A percentile compares a stretch with the other conserved stretches of the same genome.
Conservation (phyloP, 1,284 basidiomycete species). For the Acaromyces ingoldii region DNA sequence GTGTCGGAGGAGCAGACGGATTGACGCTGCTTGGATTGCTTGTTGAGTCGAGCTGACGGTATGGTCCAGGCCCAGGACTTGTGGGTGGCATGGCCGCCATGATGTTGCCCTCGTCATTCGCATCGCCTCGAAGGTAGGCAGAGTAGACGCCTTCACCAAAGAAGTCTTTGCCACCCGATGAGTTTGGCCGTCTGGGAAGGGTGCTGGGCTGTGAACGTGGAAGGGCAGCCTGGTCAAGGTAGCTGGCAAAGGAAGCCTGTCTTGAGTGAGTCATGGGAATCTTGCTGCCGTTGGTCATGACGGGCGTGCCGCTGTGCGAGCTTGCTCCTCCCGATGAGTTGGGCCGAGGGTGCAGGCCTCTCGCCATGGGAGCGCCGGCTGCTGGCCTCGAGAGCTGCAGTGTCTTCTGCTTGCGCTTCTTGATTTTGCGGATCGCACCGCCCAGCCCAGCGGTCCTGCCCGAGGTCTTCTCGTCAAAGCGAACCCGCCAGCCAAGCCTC, state of each 20-base stretch:
- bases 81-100: constrained; percentile 37
- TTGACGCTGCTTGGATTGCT: neutral
- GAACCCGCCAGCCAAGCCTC: constrained; percentile 71
- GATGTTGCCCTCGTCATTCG: constrained; percentile 38
- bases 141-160: constrained; percentile 13
- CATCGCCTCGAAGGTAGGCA: constrained; percentile 26
- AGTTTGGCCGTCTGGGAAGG: neutral
- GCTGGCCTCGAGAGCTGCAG: constrained; percentile 21
- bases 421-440: constrained; percentile 34
- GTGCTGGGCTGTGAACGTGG: neutral
- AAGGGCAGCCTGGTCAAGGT: constrained; percentile 28
- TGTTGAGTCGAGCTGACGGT: neutral
- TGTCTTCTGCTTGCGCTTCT: constrained; percentile 21
- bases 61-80: neutral
- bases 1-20: constrained; percentile 7
- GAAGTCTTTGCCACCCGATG: neutral
- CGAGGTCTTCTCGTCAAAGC: constrained; percentile 65
- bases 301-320: constrained; percentile 2
- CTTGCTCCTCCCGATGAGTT: neutral
- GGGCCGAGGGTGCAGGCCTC: constrained; percentile 1
- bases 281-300: constrained; percentile 16
- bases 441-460: constrained; percentile 28
- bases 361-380: neutral
- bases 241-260: constrained; percentile 32
- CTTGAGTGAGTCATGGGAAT: constrained; percentile 31